Evolutionary conservation across 1,139 yeast species (phyloP), one percentile per base, ranked within the genome.

Genomic region (Sugiyamaella paludigena): DNA sequence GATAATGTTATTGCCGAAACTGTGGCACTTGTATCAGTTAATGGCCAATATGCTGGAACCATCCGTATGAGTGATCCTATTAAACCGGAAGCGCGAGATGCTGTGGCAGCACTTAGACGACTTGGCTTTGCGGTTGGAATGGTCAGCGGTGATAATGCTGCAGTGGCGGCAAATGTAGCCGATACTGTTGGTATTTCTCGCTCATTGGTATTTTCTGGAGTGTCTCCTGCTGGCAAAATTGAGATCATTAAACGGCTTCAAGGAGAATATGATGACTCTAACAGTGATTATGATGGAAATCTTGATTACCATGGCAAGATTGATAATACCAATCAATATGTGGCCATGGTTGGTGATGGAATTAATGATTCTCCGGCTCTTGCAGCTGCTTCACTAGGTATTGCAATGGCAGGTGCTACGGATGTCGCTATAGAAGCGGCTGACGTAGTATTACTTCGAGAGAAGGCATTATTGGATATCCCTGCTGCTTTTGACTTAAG

Each of bases 391-490:
- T 87, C 89, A 57, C 71, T 92, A 15, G 98, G 98, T 16, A 82
- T 94, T 63, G 95, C 98, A 7, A 80, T 92, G 52, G 84, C 95
- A 26, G 80, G 95, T 0, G 96, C 98, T 2, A 87, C 98, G 0
- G 98, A 92, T 62, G 87, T 92, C 55, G 98, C 98, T 2, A 86
- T 92, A 59, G 97, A 91, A 57, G 88, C 96, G 26, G 96, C 98
- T 0, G 97, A 89, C 64, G 79, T 91, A 35, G 96, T 92, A n/a
- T 72, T 94, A 33, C 61, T 71, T 50, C 64, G 67, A 27, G 54
- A 58, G 24, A 67, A 71, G 40, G 80, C 81, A 35, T 69, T 89
- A 42, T 64, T 72, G 26, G 92, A 91, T 19, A 81, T 91, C 11
- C 75, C 83, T 8, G 79, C 84, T 50, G 87, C 96, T 0, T 67